phyloP scores from a whole-genome alignment of 371 early-diverging fungal species.

The Mortierella sp. region DNA sequence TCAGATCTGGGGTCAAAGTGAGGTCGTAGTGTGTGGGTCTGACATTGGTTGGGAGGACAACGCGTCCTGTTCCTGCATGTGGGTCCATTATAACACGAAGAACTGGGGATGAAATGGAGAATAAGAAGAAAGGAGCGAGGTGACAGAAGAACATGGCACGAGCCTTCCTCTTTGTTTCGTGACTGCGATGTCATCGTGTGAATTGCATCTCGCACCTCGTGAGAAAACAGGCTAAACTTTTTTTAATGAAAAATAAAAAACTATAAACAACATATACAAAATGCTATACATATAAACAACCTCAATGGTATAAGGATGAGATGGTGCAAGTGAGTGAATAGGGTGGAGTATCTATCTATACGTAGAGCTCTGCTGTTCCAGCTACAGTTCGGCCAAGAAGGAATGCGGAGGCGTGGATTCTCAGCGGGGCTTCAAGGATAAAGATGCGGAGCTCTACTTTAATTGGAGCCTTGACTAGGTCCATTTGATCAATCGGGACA shows the following conservation, averaged over 20 bases:
- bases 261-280: slow-evolving; percentile 4
- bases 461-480: slow-evolving; percentile 45
- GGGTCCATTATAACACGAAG: slow-evolving; percentile 28
- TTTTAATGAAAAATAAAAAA: slow-evolving; percentile 3
- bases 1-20: slow-evolving; percentile 74
- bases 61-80: slow-evolving; percentile 55
- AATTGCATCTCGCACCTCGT: neutral
- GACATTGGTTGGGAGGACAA: slow-evolving; percentile 80
- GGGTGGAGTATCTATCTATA: neutral
- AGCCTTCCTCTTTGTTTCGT: neutral
- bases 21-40: slow-evolving; percentile 82
- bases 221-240: neutral
- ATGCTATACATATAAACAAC: slow-evolving; percentile 4
- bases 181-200: slow-evolving; percentile 7
- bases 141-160: slow-evolving; percentile 2
- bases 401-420: slow-evolving; percentile 42
- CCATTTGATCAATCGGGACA: slow-evolving; percentile 52
- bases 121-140: neutral
- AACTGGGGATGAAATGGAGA: neutral
- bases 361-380: slow-evolving; percentile 38
- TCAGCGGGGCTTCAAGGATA: slow-evolving; percentile 38
- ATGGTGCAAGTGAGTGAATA: neutral
- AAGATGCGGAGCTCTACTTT: slow-evolving; percentile 52
- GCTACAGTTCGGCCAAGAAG: slow-evolving; percentile 40
- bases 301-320: neutral